Conservation (phyloP, 2,329 filamentous ascomycete species). For the Tolypocladium pustulatum region DNA sequence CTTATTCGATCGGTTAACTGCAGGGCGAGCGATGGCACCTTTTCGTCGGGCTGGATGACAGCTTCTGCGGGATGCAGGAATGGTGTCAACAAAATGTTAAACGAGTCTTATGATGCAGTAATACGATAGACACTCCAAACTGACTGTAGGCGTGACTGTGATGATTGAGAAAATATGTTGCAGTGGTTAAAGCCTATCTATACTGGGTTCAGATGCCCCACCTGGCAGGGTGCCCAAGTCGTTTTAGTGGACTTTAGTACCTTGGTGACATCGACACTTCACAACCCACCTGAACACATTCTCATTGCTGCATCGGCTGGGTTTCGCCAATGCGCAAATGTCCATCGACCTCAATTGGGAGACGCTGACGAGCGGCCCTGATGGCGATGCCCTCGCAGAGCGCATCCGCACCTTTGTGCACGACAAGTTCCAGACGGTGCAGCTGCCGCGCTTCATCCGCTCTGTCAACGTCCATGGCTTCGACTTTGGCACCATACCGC, state of each 20-base stretch:
- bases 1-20: neutral
- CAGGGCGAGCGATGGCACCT: neutral
- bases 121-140: neutral
- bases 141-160: neutral
- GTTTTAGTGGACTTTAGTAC: neutral
- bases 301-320: neutral
- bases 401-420: conserved; percentile 89
- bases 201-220: neutral
- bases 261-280: too few species aligned
- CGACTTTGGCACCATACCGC: conserved; percentile 75
- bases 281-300: neutral
- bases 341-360: conserved; percentile 98
- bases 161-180: neutral
- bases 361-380: conserved; percentile 76
- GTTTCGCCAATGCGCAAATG: conserved; percentile 41
- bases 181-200: neutral
- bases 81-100: neutral
- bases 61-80: neutral
- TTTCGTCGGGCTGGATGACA: neutral
- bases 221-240: neutral
- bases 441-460: conserved; percentile 90
- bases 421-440: conserved; percentile 86
- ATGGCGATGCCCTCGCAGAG: conserved; percentile 75
- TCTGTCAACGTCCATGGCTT: conserved; percentile 92
- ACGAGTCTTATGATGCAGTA: neutral